Evolutionary conservation across 23 red algal species (phyloP).

Genomic region (Gracilaria gracilis): DNA sequence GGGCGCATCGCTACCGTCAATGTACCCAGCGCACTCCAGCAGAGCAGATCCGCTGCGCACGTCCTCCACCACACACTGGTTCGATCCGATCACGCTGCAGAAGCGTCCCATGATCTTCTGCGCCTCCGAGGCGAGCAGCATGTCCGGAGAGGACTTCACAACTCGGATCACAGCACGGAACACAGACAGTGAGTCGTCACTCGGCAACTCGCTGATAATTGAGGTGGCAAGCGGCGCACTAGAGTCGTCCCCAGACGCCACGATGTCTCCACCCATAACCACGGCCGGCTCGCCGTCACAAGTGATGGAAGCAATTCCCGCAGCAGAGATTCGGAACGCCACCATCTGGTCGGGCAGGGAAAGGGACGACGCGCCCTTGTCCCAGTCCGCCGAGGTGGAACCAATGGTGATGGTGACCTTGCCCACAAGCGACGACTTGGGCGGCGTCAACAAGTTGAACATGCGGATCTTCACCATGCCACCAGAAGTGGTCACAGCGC

Average conservation of each 20-base stretch:
- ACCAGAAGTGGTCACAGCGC: constrained; percentile 6
- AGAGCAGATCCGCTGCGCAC: constrained; percentile 38
- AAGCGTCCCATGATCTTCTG: constrained; percentile 20
- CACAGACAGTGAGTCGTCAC: not conserved
- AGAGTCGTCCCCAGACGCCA: constrained; percentile 1
- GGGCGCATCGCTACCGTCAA: constrained; percentile 23
- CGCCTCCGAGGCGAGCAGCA: constrained; percentile 5
- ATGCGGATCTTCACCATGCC: constrained; percentile 52
- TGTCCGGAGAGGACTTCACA: not conserved
- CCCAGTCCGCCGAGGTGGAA: constrained; percentile 6
- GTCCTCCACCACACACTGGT: not conserved
- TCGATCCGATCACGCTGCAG: constrained; percentile 9
- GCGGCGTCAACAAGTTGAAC: constrained; percentile 58
- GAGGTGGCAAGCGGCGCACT: constrained; percentile 5
- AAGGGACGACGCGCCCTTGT: constrained; percentile 39
- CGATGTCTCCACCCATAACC: constrained; percentile 10
- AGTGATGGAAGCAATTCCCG: constrained; percentile 28
- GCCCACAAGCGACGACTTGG: not conserved
- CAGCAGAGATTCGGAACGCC: constrained; percentile 25
- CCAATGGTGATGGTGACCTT: constrained; percentile 50
- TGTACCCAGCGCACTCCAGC: not conserved
- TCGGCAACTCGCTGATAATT: not conserved
- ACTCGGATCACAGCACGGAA: constrained; percentile 40
- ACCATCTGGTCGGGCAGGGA: constrained; percentile 53
- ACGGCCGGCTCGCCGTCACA: constrained; percentile 58